Evolutionary conservation across 305 asterid species (phyloP).

Genomic region (Solanum aculeatissimum): DNA sequence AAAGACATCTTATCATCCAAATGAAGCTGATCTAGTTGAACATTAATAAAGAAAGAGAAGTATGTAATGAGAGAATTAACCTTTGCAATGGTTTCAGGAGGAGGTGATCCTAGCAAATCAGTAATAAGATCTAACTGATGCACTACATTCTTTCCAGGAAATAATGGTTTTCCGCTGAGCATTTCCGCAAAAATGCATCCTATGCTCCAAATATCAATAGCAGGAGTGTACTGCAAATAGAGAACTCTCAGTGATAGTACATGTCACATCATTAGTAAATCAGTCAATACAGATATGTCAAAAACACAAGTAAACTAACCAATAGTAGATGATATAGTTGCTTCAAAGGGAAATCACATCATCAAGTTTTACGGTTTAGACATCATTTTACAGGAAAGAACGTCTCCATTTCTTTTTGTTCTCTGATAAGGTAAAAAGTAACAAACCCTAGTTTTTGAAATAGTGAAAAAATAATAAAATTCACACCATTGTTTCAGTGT

Average conservation of each 20-base stretch:
- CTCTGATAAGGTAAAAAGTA: background rate
- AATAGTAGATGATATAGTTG: background rate
- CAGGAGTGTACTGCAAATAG: slow-evolving; percentile 62
- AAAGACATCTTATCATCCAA: background rate
- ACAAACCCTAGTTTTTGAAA: background rate
- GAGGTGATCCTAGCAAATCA: slow-evolving; percentile 71
- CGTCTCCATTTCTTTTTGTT: background rate
- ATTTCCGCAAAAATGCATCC: slow-evolving; percentile 82
- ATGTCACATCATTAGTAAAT: background rate
- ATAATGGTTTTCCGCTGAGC: slow-evolving; percentile 64
- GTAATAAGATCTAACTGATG: slow-evolving; percentile 76
- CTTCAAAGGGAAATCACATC: background rate
- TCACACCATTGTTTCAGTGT: background rate
- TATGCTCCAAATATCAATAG: slow-evolving; percentile 78
- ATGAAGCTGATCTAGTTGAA: background rate
- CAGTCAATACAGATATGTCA: background rate
- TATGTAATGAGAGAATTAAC: slow-evolving; percentile 25
- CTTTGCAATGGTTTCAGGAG: slow-evolving; percentile 63
- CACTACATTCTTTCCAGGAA: slow-evolving; percentile 77
- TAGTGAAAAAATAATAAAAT: background rate
- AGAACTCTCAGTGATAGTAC: background rate
- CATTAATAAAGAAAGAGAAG: background rate
- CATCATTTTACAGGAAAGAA: background rate
- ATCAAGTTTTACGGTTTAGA: background rate
- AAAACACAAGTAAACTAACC: background rate